Evolutionary conservation across 768 basidiomycete species (phyloP).

Genomic region (Tricholomella constricta): DNA sequence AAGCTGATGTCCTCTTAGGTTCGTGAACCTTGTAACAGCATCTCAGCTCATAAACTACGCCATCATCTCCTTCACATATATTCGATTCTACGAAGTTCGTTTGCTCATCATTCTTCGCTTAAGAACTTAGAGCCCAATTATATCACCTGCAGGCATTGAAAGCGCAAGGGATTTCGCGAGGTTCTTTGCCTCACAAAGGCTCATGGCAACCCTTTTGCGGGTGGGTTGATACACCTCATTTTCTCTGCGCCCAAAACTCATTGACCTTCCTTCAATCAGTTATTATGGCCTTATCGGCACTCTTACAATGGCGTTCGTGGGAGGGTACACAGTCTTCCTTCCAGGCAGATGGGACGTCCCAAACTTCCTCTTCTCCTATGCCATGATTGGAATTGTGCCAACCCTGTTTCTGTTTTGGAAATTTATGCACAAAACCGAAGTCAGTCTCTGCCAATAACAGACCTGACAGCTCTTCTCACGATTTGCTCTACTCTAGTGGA

Average conservation of each 20-base stretch:
- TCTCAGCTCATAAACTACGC: slow-evolving; percentile 51
- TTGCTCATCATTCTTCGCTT: background rate
- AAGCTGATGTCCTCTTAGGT: slow-evolving; percentile 29
- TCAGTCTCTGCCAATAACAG: slow-evolving; percentile 16
- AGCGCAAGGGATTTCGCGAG: slow-evolving; percentile 46
- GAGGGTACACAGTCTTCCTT: slow-evolving; percentile 54
- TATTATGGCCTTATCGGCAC: slow-evolving; percentile 49
- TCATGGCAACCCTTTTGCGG: slow-evolving; percentile 56
- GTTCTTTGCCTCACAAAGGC: slow-evolving; percentile 44
- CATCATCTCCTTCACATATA: slow-evolving; percentile 48
- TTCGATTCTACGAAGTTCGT: slow-evolving; percentile 48
- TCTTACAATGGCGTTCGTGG: slow-evolving; percentile 47
- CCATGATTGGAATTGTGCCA: slow-evolving; percentile 45
- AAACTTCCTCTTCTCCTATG: slow-evolving; percentile 51
- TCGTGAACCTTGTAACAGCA: slow-evolving; percentile 51
- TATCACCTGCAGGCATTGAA: slow-evolving; percentile 39
- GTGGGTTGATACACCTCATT: slow-evolving; percentile 24
- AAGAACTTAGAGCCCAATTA: background rate
- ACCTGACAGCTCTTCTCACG: background rate
- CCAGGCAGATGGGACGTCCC: slow-evolving; percentile 50
- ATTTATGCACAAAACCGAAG: slow-evolving; percentile 40
- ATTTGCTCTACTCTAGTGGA: slow-evolving; percentile 35
- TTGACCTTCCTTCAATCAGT: slow-evolving; percentile 20
- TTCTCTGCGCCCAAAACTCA: background rate
- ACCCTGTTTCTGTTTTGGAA: slow-evolving; percentile 49